Evolutionary conservation across 768 basidiomycete genomes (phyloP).

Genomic region (Mycena leptocephala): DNA sequence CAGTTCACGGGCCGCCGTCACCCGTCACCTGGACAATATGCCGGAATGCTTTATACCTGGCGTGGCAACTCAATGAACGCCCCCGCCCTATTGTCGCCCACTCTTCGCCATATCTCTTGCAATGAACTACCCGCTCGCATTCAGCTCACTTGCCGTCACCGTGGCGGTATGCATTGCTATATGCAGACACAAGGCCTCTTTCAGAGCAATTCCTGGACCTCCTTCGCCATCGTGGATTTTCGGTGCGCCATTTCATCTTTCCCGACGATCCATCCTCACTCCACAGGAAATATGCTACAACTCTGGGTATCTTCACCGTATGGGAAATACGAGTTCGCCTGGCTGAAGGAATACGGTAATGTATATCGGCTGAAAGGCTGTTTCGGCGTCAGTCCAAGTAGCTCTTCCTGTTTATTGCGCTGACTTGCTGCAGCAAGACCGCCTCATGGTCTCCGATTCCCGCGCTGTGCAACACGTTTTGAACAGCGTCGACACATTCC

Average conservation of each 20-base stretch:
- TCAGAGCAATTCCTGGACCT: too few relatives aligned
- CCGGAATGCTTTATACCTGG: too few relatives aligned
- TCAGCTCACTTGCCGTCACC: neutral
- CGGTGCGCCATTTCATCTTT: too few relatives aligned
- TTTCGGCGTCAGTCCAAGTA: neutral
- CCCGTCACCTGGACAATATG: too few relatives aligned
- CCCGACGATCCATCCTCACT: too few relatives aligned
- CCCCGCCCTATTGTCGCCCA: neutral
- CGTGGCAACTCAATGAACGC: neutral
- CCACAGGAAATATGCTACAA: too few relatives aligned
- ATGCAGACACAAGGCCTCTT: neutral
- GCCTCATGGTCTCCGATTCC: too few relatives aligned
- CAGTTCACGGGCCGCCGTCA: too few relatives aligned
- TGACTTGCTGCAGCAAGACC: neutral
- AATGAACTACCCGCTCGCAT: too few relatives aligned
- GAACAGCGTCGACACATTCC: neutral
- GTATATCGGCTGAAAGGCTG: neutral
- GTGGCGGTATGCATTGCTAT: neutral
- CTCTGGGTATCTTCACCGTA: too few relatives aligned
- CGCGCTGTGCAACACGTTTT: neutral
- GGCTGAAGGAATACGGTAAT: neutral
- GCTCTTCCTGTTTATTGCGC: neutral
- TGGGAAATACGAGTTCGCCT: too few relatives aligned
- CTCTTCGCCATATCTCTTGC: neutral
- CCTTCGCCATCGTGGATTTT: too few relatives aligned